Base-by-base conservation (phyloP, 169 alveolate genomes). In the Perkinsus olseni region DNA sequence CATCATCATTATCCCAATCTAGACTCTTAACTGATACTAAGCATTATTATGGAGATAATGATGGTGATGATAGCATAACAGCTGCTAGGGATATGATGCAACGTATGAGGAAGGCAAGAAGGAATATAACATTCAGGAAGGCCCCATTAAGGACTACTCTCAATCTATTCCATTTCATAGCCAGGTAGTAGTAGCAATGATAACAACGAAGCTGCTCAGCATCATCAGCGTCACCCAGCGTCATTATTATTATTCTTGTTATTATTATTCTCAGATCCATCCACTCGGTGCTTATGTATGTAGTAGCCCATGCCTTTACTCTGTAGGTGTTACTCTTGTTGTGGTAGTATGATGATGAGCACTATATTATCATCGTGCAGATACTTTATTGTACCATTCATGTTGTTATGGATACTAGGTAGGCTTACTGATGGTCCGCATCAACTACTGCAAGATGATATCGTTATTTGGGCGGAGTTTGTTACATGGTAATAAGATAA, bases 401-500 rank as follows among this genome's bases (percentile, higher is more conserved):
- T 62, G 28, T 21, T 62, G 34, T 62, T 62, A 62, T 62, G 82
- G 82, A 62, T 62, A 3, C 1, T 62, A 21, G 82, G 82, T 13
- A 8, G 82, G 17, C 17, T 62, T 3, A 13, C 13, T 62, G 82
- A 62, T 62, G 82, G 82, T 62, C 34, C 28, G 1, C 82, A 62
- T 62, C 82, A 62, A 62, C 1, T 6, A 6, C 21, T 62, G 37
- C 82, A 62, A 24, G 82, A 62, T 62, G 82, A 62, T 62, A 62
- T 62, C 1, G 13, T 24, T 21, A 62, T 24, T 3, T 62, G 82
- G 82, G 0, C 17, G 8, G 36, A 95, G 74, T 93, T 93, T 92
- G 62, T 91, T 94, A 91, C 93, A 93, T 95, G 91, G 94, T 48
- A 94, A 48, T 94, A 94, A 92, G n/a, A n/a, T n/a, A n/a, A n/a